Evolutionary conservation across 805 yeast genomes (phyloP).

Genomic region (Barnettozyma salicaria): DNA sequence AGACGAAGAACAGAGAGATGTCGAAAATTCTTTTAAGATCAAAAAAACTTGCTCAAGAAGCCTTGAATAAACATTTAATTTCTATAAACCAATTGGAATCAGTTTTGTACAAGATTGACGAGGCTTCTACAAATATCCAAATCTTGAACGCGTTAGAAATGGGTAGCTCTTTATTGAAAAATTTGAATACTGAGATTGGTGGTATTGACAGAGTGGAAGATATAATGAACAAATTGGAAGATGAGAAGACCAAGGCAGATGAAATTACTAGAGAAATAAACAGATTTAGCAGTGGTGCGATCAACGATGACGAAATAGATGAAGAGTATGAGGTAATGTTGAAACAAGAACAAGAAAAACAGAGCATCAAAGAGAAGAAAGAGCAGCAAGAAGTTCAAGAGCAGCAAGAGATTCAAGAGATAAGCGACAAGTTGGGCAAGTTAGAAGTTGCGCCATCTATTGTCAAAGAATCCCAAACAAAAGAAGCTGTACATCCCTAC

Average conservation of each 20-base stretch:
- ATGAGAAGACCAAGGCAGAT: slow-evolving; percentile 32
- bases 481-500: slow-evolving; percentile 7
- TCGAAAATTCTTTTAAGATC: slow-evolving; percentile 32
- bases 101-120: slow-evolving; percentile 36
- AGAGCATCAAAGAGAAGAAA: background rate
- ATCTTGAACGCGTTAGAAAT: slow-evolving; percentile 33
- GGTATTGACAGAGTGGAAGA: slow-evolving; percentile 39
- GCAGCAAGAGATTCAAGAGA: slow-evolving; percentile 11
- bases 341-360: slow-evolving; percentile 6
- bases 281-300: slow-evolving; percentile 19
- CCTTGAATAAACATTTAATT: slow-evolving; percentile 28
- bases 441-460: slow-evolving; percentile 22
- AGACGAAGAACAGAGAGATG: slow-evolving; percentile 22
- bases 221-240: slow-evolving; percentile 35
- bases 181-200: slow-evolving; percentile 36
- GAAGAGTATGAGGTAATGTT: slow-evolving; percentile 34
- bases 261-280: slow-evolving; percentile 33
- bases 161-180: slow-evolving; percentile 31
- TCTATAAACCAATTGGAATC: slow-evolving; percentile 33
- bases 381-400: background rate
- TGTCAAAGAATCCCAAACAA: background rate
- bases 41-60: slow-evolving; percentile 31
- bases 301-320: slow-evolving; percentile 29
- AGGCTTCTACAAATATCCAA: slow-evolving; percentile 36
- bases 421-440: slow-evolving; percentile 22